These are phyloP conservation scores for Fusarium tuaranense DNA, from an alignment of 2,329 filamentous ascomycete species.

Conservation along the genomic window DNA sequence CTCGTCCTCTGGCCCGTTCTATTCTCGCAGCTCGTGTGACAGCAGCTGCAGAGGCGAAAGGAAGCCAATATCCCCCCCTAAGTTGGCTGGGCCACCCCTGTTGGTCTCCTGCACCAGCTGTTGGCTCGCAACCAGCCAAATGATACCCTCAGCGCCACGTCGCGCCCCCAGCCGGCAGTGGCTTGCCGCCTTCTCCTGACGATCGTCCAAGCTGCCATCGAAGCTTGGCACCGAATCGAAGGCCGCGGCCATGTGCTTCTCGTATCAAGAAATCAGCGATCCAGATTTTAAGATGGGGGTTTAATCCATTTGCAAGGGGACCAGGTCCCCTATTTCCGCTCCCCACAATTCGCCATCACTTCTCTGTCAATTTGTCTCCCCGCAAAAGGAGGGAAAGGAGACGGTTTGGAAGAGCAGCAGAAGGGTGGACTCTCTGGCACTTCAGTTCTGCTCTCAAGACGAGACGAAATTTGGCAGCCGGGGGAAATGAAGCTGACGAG, in stretches of 20 bases:
- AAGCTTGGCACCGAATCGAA: constrained; percentile 34
- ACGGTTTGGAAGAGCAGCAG: background rate
- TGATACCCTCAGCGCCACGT: constrained; percentile 17
- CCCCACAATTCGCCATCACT: background rate
- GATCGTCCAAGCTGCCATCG: constrained; percentile 31
- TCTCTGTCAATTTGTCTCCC: constrained; percentile 16
- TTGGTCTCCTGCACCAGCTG: constrained; percentile 11
- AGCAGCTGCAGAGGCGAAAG: constrained; percentile 4
- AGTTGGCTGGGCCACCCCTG: constrained; percentile 13
- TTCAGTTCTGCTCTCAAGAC: background rate
- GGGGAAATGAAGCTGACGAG: constrained; percentile 41
- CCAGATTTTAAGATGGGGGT: constrained; percentile 6
- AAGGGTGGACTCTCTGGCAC: background rate
- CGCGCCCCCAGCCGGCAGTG: constrained; percentile 31
- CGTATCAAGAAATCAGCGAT: constrained; percentile 29
- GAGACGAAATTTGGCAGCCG: constrained; percentile 1
- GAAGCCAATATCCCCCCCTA: background rate
- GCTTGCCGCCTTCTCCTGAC: constrained; percentile 42
- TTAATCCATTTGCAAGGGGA: constrained; percentile 1
- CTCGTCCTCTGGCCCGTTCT: background rate
- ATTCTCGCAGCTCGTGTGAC: constrained; percentile 12
- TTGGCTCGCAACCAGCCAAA: constrained; percentile 24
- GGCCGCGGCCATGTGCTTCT: constrained; percentile 9
- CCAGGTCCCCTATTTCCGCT: constrained; percentile 16
- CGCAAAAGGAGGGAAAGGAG: constrained; percentile 35